Conservation (phyloP, 2,329 filamentous ascomycete genomes). For the Neonectria sp. region DNA sequence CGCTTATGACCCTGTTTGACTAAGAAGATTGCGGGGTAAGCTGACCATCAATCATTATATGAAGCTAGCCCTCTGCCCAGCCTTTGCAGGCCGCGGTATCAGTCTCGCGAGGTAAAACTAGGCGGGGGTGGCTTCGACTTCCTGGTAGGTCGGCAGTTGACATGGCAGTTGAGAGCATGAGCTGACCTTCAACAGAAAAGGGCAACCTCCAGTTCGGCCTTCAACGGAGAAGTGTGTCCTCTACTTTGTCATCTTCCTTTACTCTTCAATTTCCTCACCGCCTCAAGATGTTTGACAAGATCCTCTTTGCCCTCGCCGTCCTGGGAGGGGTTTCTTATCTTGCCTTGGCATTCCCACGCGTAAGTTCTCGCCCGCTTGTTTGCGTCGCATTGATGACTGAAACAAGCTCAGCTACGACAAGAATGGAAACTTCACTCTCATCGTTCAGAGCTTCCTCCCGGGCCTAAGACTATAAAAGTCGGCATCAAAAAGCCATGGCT, state of each 20-base stretch:
- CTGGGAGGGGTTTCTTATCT: constrained; percentile 32
- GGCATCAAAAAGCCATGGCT: constrained; percentile 59
- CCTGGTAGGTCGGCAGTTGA: constrained; percentile 34
- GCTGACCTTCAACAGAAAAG: background rate
- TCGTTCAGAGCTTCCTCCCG: constrained; percentile 56
- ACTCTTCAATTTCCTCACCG: background rate
- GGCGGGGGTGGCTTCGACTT: constrained; percentile 36
- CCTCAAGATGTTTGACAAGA: constrained; percentile 25
- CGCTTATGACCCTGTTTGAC: constrained; percentile 24
- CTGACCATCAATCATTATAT: background rate
- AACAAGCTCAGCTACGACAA: constrained; percentile 50
- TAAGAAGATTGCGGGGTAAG: constrained; percentile 39
- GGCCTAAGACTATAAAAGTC: constrained; percentile 54
- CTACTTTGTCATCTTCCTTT: background rate
- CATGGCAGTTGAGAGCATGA: constrained; percentile 35
- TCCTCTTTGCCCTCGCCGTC: constrained; percentile 17
- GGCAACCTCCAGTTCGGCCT: background rate
- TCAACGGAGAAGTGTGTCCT: background rate
- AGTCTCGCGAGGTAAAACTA: background rate
- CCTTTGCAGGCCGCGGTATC: constrained; percentile 16
- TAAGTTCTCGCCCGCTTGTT: constrained; percentile 8
- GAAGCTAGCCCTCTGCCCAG: constrained; percentile 8
- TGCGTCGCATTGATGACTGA: background rate
- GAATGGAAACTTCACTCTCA: constrained; percentile 57
- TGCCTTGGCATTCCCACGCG: constrained; percentile 36